Percentiles rank a stretch among this genome's conserved stretches.
Conservation (phyloP, 192 early-diverging fungal genomes). For the Kappamyces sp. region DNA sequence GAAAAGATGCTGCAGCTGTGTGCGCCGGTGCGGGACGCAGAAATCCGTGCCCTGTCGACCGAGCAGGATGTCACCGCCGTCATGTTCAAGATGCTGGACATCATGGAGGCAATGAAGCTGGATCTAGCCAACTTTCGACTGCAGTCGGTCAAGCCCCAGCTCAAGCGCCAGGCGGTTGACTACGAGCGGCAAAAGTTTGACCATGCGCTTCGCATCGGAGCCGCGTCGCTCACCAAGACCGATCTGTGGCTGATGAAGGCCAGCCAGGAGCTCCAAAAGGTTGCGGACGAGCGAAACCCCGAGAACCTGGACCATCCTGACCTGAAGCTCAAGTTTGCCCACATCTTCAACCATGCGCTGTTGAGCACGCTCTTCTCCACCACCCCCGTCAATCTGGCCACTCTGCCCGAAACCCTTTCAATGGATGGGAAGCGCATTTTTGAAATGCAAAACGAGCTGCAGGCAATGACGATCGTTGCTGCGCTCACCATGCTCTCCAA, state of each 20-base stretch:
- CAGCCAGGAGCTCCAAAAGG: slow-evolving; percentile 16
- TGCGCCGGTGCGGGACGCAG: slow-evolving; percentile 68
- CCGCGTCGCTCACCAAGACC: slow-evolving; percentile 45
- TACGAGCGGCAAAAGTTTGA: slow-evolving; percentile 71
- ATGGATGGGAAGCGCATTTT: slow-evolving; percentile 62
- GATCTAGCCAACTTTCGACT: slow-evolving; percentile 77
- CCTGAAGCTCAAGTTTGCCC: slow-evolving; percentile 38
- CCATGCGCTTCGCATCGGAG: slow-evolving; percentile 36
- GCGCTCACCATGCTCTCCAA: slow-evolving; percentile 65
- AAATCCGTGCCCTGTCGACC: slow-evolving; percentile 31
- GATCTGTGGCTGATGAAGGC: slow-evolving; percentile 55
- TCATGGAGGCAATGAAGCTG: slow-evolving; percentile 71
- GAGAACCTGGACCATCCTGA: slow-evolving; percentile 39
- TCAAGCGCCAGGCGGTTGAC: slow-evolving; percentile 63
- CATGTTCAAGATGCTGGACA: slow-evolving; percentile 45
- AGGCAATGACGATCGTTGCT: slow-evolving; percentile 59
- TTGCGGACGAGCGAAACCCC: slow-evolving; percentile 46
- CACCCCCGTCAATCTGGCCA: slow-evolving; percentile 25
- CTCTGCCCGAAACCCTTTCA: slow-evolving; percentile 52
- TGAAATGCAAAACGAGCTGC: slow-evolving; percentile 65
- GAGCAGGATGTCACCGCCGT: slow-evolving; percentile 30
- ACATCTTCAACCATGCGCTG: slow-evolving; percentile 48
- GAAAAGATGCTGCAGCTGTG: slow-evolving; percentile 63
- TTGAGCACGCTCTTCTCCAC: slow-evolving; percentile 44
- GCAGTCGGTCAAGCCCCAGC: slow-evolving; percentile 55